Evolutionary conservation across 495 filamentous ascomycete species (phyloP), one percentile per base, ranked within the genome.

Genomic region (Penicillium egyptiacum): DNA sequence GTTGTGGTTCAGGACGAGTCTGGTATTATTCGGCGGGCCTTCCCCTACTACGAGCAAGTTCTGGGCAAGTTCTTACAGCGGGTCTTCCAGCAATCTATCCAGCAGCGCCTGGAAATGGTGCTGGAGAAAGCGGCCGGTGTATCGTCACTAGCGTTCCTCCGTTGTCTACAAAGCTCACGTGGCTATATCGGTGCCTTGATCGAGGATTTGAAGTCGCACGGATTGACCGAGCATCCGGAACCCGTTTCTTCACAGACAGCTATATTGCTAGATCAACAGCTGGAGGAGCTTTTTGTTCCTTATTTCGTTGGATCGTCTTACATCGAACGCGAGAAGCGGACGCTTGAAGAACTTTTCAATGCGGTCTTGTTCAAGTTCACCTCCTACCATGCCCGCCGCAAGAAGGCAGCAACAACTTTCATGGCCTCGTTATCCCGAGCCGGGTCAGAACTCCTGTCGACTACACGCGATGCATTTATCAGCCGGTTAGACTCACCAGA

Each of bases 1-100:
- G 85, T 96, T 19, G 90, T 96, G n/a, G 90, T 96, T 66, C 92
- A 98, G 68, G 92, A 96, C 56, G 95, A 98, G 64, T 96, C 92
- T 10, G 88, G 88, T 59, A 96, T 96, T 66, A 97, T 99, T 62
- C 92, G 90, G 65, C 82, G 91, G 26, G 95, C 92, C 5, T 99
- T 99, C 67, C 92, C 95, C 2, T 98, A 91, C 71, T 90, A 96
- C 62, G 95, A 99, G 45, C 90, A 92, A 52, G 95, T 99, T 5
- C 75, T 99, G 43, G 83, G 85, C 37, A 90, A 90, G 57, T 99
- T 99, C 61, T 74, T 98, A 26, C 95, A 98, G 70, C 83, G 95
- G 31, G 86, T 99, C 6, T 99, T 98, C 68, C 93, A 99, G 67
- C 95, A 99, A 69, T 96, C 93, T 3, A 88, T 98, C 58, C 95